Conservation (phyloP, 2,329 filamentous ascomycete species). For the Aspergillus spinulosporus region DNA sequence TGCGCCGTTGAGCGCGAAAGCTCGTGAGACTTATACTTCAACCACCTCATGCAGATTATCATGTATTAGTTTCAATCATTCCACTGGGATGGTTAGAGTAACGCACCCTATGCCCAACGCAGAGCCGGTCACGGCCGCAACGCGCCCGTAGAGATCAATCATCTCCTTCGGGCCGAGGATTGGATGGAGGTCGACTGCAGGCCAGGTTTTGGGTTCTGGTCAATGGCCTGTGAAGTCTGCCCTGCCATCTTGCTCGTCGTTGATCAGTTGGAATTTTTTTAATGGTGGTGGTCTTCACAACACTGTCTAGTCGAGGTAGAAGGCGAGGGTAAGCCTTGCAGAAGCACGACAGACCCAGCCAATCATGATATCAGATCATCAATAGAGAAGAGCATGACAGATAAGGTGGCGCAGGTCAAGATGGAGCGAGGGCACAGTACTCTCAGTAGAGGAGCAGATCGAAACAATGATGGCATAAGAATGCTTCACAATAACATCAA, state of each 20-base stretch:
- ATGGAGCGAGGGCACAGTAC: too few species aligned
- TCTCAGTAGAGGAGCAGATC: too few species aligned
- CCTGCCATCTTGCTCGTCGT: too few species aligned
- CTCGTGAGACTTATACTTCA: constrained; percentile 16
- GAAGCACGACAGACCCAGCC: not conserved
- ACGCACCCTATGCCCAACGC: constrained; percentile 41
- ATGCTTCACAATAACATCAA: constrained; percentile 1
- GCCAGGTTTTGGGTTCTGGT: not conserved
- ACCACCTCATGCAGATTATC: too few species aligned
- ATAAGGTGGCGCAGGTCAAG: not conserved
- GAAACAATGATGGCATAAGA: too few species aligned
- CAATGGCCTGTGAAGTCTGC: too few species aligned
- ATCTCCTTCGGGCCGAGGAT: constrained; percentile 41
- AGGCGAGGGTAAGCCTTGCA: not conserved
- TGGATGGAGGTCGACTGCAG: constrained; percentile 33
- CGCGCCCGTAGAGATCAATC: constrained; percentile 37
- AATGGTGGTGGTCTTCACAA: too few species aligned
- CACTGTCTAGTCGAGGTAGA: not conserved
- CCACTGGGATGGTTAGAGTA: not conserved
- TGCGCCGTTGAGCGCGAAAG: constrained; percentile 17
- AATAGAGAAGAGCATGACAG: not conserved
- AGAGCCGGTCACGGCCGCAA: constrained; percentile 43
- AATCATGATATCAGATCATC: not conserved
- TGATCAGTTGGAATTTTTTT: too few species aligned
- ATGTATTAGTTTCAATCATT: not conserved